Evolutionary conservation across 2,329 filamentous ascomycete genomes (phyloP).

Genomic region (Pseudopithomyces chartarum): DNA sequence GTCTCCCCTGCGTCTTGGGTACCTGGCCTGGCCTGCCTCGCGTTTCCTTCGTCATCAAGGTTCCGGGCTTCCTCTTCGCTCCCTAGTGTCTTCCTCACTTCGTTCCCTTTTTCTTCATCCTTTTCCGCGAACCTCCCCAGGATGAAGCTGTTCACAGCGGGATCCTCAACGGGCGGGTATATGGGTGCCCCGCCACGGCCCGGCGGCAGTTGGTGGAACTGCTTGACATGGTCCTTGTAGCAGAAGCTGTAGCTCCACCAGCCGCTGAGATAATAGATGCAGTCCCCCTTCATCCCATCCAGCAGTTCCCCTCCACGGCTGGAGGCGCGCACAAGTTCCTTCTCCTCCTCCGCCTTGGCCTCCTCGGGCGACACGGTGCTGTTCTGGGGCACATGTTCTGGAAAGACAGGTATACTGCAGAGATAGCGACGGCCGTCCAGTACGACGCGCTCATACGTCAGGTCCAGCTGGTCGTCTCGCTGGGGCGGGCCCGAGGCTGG

Average conservation of each 20-base stretch:
- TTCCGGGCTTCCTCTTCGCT: conserved; percentile 37
- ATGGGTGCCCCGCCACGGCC: conserved; percentile 68
- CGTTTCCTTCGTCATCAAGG: conserved; percentile 36
- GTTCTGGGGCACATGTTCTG: conserved; percentile 56
- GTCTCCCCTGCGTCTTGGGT: conserved; percentile 21
- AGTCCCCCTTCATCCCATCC: conserved; percentile 75
- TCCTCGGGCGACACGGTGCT: conserved; percentile 71
- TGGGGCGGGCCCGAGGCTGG: conserved; percentile 17
- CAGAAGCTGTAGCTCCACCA: conserved; percentile 99
- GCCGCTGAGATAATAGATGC: conserved; percentile 81
- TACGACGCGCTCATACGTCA: conserved; percentile 74
- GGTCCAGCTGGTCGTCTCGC: conserved; percentile 32
- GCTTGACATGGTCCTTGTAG: conserved; percentile 83
- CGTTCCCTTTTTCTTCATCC: conserved; percentile 25
- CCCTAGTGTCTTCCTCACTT: conserved; percentile 35
- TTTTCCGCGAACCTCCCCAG: conserved; percentile 65
- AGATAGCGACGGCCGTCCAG: conserved; percentile 74
- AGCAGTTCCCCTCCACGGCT: conserved; percentile 81
- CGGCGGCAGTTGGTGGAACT: conserved; percentile 83
- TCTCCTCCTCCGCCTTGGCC: conserved; percentile 75
- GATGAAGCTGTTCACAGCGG: conserved; percentile 74
- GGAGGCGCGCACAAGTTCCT: conserved; percentile 77
- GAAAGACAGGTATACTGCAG: conserved; percentile 80
- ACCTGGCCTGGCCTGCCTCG: conserved; percentile 12
- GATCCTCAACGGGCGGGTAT: conserved; percentile 77